Conservation (phyloP, 192 early-diverging fungal genomes). For the Lobosporangium transversale region DNA sequence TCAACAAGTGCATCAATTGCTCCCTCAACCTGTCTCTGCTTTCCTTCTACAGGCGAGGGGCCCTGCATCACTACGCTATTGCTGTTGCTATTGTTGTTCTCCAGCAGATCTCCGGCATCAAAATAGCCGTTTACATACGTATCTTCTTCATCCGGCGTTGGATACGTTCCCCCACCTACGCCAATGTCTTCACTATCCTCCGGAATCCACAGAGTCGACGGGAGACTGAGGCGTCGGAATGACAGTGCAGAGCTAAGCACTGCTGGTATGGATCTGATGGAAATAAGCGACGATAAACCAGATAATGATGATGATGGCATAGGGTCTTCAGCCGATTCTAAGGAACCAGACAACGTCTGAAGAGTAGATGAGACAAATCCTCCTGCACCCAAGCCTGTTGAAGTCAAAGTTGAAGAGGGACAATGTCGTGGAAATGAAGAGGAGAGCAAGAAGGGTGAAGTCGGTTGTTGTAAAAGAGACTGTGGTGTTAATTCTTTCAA, state of each 20-base stretch:
- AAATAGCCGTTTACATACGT: background rate
- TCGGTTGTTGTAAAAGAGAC: slow-evolving; percentile 2
- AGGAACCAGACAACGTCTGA: too few species aligned
- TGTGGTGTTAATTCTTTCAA: too few species aligned
- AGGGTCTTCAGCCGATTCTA: background rate
- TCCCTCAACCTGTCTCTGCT: too few species aligned
- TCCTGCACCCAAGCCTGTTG: background rate
- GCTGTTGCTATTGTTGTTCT: too few species aligned
- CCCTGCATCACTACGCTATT: too few species aligned
- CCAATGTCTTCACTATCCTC: slow-evolving; percentile 34
- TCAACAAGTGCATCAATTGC: too few species aligned
- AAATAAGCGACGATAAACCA: slow-evolving; percentile 28
- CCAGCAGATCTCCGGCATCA: background rate
- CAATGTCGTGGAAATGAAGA: background rate
- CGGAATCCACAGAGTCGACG: slow-evolving; percentile 22
- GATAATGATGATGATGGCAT: slow-evolving; percentile 7
- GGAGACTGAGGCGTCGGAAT: slow-evolving; percentile 36
- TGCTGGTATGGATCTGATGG: slow-evolving; percentile 28
- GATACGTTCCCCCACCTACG: slow-evolving; percentile 23
- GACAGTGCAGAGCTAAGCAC: slow-evolving; percentile 23
- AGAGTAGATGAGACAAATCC: background rate
- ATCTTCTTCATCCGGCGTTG: slow-evolving; percentile 20
- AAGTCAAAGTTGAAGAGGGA: background rate
- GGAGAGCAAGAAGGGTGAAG: background rate
- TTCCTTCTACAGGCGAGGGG: too few species aligned